Percentiles rank a stretch among this genome's conserved stretches.
phyloP scores from a whole-genome alignment of 1,284 basidiomycete species.

The Naganishia albida region DNA sequence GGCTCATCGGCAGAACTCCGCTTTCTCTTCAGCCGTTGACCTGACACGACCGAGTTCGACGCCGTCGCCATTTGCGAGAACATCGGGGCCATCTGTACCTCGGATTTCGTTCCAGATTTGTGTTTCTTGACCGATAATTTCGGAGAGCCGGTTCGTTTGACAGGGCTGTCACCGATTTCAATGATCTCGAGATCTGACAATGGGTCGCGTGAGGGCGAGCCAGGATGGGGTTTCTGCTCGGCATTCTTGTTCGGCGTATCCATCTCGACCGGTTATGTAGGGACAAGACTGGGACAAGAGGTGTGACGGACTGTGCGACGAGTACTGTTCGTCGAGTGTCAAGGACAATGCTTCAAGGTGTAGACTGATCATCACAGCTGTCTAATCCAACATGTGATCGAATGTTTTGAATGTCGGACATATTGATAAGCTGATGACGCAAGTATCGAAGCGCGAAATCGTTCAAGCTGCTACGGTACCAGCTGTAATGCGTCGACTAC shows the following conservation, averaged over 20 bases:
- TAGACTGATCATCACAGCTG: no score
- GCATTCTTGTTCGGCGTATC: background rate
- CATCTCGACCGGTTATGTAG: background rate
- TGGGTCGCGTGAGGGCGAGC: background rate
- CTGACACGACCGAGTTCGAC: constrained; percentile 36
- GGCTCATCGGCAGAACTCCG: constrained; percentile 10
- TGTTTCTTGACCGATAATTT: background rate
- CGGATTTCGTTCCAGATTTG: background rate
- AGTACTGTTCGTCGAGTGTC: no score
- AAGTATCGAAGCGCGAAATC: background rate
- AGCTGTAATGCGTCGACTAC: no score
- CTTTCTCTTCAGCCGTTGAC: constrained; percentile 28
- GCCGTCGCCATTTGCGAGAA: constrained; percentile 16
- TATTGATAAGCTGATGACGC: constrained; percentile 2
- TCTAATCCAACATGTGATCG: no score
- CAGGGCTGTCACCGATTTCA: constrained; percentile 34
- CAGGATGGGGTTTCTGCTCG: background rate
- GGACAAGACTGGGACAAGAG: background rate
- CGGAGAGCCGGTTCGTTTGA: constrained; percentile 35
- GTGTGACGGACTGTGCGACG: no score
- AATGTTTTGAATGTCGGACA: no score
- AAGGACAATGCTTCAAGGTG: no score
- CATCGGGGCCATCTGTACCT: constrained; percentile 16
- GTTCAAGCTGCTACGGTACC: background rate
- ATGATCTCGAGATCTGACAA: constrained; percentile 21